A percentile compares a stretch with the other conserved stretches of the same genome.
These are phyloP conservation scores for Erythrobasidium hasegawianum DNA, from an alignment of 1,284 basidiomycete genomes.

Conservation along the genomic window DNA sequence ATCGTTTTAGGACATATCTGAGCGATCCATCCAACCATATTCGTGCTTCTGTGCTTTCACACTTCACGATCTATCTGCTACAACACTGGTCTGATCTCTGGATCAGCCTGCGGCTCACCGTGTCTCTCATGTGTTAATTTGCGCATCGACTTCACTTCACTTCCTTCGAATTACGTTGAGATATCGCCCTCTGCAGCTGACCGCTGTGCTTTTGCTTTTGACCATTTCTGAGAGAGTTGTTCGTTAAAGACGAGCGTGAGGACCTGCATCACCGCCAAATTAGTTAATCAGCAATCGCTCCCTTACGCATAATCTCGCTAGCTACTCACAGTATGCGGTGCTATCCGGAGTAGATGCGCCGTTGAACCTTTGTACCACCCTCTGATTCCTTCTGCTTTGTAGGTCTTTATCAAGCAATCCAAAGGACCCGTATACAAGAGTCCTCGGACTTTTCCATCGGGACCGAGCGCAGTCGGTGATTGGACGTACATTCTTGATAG, in stretches of 20 bases:
- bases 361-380: slow-evolving; percentile 94
- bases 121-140: no score
- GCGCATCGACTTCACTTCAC: no score
- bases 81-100: no score
- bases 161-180: slow-evolving; percentile 6
- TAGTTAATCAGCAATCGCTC: neutral
- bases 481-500: slow-evolving; percentile 94
- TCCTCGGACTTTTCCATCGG: slow-evolving; percentile 65
- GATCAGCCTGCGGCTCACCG: no score
- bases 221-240: slow-evolving; percentile 22
- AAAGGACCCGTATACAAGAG: slow-evolving; percentile 62
- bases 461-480: slow-evolving; percentile 49
- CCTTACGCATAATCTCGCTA: neutral
- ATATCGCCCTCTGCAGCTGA: slow-evolving; percentile 16
- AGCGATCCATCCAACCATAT: no score
- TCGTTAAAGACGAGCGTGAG: slow-evolving; percentile 45
- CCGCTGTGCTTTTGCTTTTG: slow-evolving; percentile 14
- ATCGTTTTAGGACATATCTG: no score
- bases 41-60: no score
- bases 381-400: slow-evolving; percentile 79
- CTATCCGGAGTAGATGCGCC: slow-evolving; percentile 85
- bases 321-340: slow-evolving; percentile 65
- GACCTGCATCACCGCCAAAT: slow-evolving; percentile 33
- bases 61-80: no score
- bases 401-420: slow-evolving; percentile 76